Percentiles rank a stretch among this genome's conserved stretches.
phyloP scores from a whole-genome alignment of 768 basidiomycete genomes.

The Cystobasidium onofrii region DNA sequence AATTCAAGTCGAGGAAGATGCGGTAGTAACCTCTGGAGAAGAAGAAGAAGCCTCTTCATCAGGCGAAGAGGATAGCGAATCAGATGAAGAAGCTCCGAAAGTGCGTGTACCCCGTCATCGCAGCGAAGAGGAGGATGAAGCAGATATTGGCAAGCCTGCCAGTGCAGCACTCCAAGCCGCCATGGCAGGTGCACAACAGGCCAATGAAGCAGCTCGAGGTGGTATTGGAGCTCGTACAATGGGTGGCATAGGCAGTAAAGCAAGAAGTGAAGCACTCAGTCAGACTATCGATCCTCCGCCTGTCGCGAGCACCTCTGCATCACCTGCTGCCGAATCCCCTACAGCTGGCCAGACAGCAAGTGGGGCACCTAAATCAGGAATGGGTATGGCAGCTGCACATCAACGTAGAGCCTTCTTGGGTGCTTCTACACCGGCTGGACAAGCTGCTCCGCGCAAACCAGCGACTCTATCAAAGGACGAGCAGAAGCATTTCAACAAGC shows the following conservation, averaged over 20 bases:
- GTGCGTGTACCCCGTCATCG: conserved; percentile 50
- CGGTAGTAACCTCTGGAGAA: conserved; percentile 33
- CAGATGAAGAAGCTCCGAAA: conserved; percentile 54
- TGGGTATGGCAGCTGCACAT: conserved; percentile 46
- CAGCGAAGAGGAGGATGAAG: conserved; percentile 6
- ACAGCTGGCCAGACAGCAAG: neutral
- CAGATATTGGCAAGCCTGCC: conserved; percentile 8
- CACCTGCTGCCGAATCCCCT: neutral
- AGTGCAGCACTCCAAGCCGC: neutral
- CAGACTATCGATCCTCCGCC: conserved; percentile 9
- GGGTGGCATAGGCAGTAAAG: conserved; percentile 24
- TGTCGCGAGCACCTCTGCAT: conserved; percentile 40
- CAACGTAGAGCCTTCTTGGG: conserved; percentile 53
- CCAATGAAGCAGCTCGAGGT: conserved; percentile 32
- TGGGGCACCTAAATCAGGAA: neutral
- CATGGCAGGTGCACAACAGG: conserved; percentile 26
- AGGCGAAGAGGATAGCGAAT: conserved; percentile 45
- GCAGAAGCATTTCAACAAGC: conserved; percentile 69
- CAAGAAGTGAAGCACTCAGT: neutral
- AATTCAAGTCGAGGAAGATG: conserved; percentile 45
- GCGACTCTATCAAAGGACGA: conserved; percentile 59
- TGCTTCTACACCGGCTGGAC: conserved; percentile 17
- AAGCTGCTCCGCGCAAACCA: conserved; percentile 29
- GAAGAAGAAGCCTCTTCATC: conserved; percentile 38
- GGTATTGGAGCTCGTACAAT: conserved; percentile 31